phyloP scores from a whole-genome alignment of 441 rosid species.

The Biscutella auriculata region DNA sequence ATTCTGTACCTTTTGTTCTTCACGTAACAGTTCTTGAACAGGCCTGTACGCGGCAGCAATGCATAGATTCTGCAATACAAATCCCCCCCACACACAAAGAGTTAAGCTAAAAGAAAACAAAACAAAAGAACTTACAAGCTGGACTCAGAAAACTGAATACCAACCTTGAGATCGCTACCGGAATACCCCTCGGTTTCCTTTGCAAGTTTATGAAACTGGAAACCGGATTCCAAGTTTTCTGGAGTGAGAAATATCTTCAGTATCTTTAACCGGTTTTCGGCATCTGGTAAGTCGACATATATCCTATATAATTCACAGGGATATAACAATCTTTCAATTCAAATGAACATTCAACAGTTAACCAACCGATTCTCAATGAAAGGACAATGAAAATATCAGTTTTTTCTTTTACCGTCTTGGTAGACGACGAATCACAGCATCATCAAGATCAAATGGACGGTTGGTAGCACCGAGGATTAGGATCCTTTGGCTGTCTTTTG shows the following conservation, averaged over 20 bases:
- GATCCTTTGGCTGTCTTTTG: constrained; percentile 87
- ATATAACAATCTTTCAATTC: constrained; percentile 23
- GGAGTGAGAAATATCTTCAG: constrained; percentile 54
- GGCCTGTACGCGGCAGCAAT: constrained; percentile 92
- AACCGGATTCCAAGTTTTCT: constrained; percentile 52
- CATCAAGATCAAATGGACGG: constrained; percentile 97
- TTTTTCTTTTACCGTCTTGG: constrained; percentile 89
- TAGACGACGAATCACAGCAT: constrained; percentile 88
- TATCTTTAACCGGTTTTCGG: constrained; percentile 73
- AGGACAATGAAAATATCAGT: constrained; percentile 6
- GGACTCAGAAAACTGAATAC: background rate
- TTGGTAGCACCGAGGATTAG: constrained; percentile 93
- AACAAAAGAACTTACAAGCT: background rate
- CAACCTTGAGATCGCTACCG: constrained; percentile 93
- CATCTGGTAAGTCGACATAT: constrained; percentile 88
- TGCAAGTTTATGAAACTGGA: constrained; percentile 57
- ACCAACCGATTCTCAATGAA: background rate
- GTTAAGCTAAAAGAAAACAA: background rate
- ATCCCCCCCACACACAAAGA: too few species aligned
- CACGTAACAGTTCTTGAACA: constrained; percentile 75
- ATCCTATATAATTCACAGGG: constrained; percentile 48
- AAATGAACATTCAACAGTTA: background rate
- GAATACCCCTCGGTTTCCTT: constrained; percentile 83
- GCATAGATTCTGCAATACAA: constrained; percentile 66
- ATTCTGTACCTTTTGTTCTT: constrained; percentile 51